Conservation (phyloP, 495 filamentous ascomycete genomes). For the Trichoderma erinaceum region DNA sequence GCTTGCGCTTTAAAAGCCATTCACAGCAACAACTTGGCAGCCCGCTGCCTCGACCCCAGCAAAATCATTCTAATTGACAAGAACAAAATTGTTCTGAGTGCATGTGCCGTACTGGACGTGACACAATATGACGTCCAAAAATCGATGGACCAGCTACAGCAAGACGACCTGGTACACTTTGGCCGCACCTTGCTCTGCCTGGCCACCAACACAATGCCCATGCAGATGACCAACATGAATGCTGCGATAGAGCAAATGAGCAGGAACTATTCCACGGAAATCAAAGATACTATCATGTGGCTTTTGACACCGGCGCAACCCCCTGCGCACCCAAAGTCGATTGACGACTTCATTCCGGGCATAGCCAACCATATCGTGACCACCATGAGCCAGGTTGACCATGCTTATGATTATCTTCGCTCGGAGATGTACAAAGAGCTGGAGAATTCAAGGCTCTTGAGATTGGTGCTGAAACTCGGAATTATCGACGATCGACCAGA, state of each 20-base stretch:
- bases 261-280: conserved; percentile 62
- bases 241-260: conserved; percentile 64
- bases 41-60: conserved; percentile 71
- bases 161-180: conserved; percentile 80
- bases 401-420: conserved; percentile 58
- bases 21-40: conserved; percentile 73
- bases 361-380: conserved; percentile 68
- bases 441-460: conserved; percentile 82
- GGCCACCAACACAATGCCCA: conserved; percentile 54
- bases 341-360: conserved; percentile 68
- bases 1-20: conserved; percentile 82
- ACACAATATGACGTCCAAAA: conserved; percentile 65
- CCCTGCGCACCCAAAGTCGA: conserved; percentile 49
- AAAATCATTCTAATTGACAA: conserved; percentile 82
- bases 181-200: conserved; percentile 77
- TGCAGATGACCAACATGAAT: conserved; percentile 49
- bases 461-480: conserved; percentile 76
- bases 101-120: conserved; percentile 82
- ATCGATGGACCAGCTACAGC: conserved; percentile 67
- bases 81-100: conserved; percentile 81
- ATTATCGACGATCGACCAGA: conserved; percentile 86
- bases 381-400: conserved; percentile 66
- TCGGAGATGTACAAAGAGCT: conserved; percentile 67
- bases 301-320: conserved; percentile 55
- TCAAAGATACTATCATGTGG: conserved; percentile 73